Evolutionary conservation across 495 filamentous ascomycete genomes (phyloP), one percentile per base, ranked within the genome.

Genomic region (Corynascus novoguineensis): DNA sequence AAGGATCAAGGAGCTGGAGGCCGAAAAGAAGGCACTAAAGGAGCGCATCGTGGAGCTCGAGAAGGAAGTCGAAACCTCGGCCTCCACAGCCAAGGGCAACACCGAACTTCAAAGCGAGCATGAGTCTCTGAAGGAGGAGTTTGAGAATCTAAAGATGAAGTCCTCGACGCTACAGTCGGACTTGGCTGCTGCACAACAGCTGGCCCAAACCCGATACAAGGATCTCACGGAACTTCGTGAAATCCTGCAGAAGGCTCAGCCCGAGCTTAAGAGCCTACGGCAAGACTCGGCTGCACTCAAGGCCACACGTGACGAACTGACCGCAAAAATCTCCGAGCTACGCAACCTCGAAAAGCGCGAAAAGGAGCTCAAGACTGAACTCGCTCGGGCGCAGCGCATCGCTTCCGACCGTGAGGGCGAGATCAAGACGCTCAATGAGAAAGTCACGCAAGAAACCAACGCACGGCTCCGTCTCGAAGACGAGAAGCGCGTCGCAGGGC

Each of bases 191-290:
- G 86, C 90, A 0, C 80, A 97, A 63, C 84, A 95, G 66, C 75
- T 97, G 19, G 90, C 93, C 1, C 82, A 90, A 45, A 83, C 82
- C 27, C 80, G 95, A 9, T 97, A 90, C 73, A 95, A 92, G 65
- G 91, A 96, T 54, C 72, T 96, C 3, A 87, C 85, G 0, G 88
- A 95, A 35, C 71, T 93, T 42, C 75, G 85, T 29, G 84, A 89
- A 34, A 80, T 89, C 9, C 73, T 96, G 10, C 86, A 92, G 50
- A 95, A 92, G 64, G 75, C 86, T 10, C 90, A 97, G 60, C 88
- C 91, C 1, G 93, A 98, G 69, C 76, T 97, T 19, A 82, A 81
- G 59, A 81, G 76, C 17, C 72, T 97, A 9, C 82, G 88, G 9
- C 80, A 81, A 35, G 93, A 97, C 58, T 85, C 86, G 34, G 78